A percentile compares a stretch with the other conserved stretches of the same genome.
Evolutionary conservation across 2,329 filamentous ascomycete genomes (phyloP).

Genomic region (Aspergillus nomiae): DNA sequence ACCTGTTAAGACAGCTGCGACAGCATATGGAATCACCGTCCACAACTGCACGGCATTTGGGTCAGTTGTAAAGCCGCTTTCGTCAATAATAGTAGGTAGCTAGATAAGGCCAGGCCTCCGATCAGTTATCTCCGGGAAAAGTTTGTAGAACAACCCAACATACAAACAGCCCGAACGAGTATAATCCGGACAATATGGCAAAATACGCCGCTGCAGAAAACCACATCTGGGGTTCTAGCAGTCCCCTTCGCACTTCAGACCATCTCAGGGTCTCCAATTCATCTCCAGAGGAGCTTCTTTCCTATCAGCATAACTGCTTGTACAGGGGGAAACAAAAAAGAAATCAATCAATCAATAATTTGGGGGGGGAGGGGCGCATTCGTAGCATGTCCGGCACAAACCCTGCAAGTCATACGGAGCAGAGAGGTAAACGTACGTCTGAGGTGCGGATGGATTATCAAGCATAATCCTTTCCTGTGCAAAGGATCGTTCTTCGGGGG

Average conservation of each 20-base stretch:
- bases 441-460: constrained; percentile 32
- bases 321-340: neutral
- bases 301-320: neutral
- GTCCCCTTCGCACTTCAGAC: constrained; percentile 64
- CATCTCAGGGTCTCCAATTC: constrained; percentile 57
- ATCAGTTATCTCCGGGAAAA: constrained; percentile 3
- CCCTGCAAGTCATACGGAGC: neutral
- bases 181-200: constrained; percentile 58
- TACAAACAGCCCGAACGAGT: constrained; percentile 67
- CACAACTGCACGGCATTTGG: constrained; percentile 63
- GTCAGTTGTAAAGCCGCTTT: constrained; percentile 55
- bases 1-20: constrained; percentile 60
- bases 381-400: neutral
- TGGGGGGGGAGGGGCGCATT: neutral
- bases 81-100: constrained; percentile 66
- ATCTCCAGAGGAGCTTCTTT: constrained; percentile 18
- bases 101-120: constrained; percentile 21
- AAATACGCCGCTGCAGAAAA: constrained; percentile 65
- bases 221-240: constrained; percentile 65
- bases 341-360: too few relatives aligned
- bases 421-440: constrained; percentile 25
- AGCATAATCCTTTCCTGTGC: constrained; percentile 50
- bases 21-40: constrained; percentile 66
- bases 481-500: constrained; percentile 53
- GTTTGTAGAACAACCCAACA: constrained; percentile 21